Percentiles rank a stretch among this genome's conserved stretches.
These are phyloP conservation scores for Medicago arabica DNA, from an alignment of 306 rosid genomes.

Conservation along the genomic window DNA sequence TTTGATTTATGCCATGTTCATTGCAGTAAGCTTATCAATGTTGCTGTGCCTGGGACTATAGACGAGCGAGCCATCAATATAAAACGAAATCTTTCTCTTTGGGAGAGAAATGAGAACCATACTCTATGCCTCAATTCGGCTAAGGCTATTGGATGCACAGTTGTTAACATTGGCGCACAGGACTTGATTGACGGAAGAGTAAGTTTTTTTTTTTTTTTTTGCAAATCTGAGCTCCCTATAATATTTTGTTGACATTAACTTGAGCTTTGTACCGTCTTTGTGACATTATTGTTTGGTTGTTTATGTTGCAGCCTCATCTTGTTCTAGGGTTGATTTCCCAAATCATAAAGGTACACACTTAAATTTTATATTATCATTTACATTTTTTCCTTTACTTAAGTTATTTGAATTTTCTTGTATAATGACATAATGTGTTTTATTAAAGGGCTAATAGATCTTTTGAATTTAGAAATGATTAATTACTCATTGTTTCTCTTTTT, in stretches of 20 bases:
- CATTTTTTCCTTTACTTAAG: conserved; percentile 13
- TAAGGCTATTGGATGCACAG: conserved; percentile 99
- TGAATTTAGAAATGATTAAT: conserved; percentile 9
- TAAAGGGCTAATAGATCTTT: conserved; percentile 15
- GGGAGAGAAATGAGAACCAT: conserved; percentile 98
- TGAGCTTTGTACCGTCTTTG: conserved; percentile 15
- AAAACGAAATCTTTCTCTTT: conserved; percentile 68
- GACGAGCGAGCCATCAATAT: conserved; percentile 94
- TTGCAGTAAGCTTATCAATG: conserved; percentile 97
- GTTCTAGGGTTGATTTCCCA: conserved; percentile 93
- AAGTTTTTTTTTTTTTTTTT: conserved; percentile 39
- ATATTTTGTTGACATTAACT: conserved; percentile 7
- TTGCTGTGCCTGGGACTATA: conserved; percentile 98
- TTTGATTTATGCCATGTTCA: conserved; percentile 39
- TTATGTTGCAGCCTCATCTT: conserved; percentile 86
- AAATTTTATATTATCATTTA: conserved; percentile 32
- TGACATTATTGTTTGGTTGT: conserved; percentile 42
- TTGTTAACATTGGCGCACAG: conserved; percentile 91
- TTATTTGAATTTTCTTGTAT: conserved; percentile 25
- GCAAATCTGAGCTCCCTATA: conserved; percentile 15
- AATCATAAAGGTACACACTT: conserved; percentile 83
- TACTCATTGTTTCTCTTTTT: conserved; percentile 27
- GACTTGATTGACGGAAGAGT: conserved; percentile 97
- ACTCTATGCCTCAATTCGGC: conserved; percentile 98
- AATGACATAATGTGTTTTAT: conserved; percentile 18